Percentiles rank a stretch among this genome's conserved stretches.
phyloP scores from a whole-genome alignment of 2,329 filamentous ascomycete genomes.

The Fragosphaeria purpurea region DNA sequence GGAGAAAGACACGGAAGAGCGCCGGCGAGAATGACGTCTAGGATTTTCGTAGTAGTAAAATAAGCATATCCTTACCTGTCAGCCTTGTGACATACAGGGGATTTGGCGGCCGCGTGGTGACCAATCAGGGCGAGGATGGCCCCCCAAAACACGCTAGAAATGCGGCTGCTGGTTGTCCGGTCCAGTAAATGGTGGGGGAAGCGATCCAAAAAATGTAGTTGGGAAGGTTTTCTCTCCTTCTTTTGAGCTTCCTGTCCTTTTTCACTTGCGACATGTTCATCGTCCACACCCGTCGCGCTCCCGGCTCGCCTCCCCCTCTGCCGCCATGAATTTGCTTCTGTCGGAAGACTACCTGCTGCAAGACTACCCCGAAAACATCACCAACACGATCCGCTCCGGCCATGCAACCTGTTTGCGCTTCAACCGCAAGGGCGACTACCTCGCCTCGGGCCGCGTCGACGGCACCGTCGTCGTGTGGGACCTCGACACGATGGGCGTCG shows the following conservation, averaged over 20 bases:
- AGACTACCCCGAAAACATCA: slow-evolving; percentile 86
- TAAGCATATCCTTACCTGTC: not conserved
- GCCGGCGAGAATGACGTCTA: too few relatives aligned
- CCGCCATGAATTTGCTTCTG: slow-evolving; percentile 46
- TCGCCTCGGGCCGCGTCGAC: slow-evolving; percentile 88
- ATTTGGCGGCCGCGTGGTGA: not conserved
- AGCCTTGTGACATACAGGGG: slow-evolving; percentile 2
- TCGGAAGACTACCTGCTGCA: slow-evolving; percentile 56
- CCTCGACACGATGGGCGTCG: slow-evolving; percentile 92
- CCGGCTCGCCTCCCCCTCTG: not conserved
- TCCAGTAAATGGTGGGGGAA: too few relatives aligned
- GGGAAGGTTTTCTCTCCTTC: too few relatives aligned
- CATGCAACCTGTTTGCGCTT: slow-evolving; percentile 67
- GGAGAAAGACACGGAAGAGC: too few relatives aligned
- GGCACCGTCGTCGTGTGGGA: slow-evolving; percentile 95
- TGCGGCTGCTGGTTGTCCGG: too few relatives aligned
- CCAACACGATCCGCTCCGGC: slow-evolving; percentile 69
- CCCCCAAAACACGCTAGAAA: too few relatives aligned
- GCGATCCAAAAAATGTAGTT: too few relatives aligned
- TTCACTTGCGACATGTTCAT: too few relatives aligned
- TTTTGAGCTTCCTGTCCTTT: too few relatives aligned
- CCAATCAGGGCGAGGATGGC: too few relatives aligned
- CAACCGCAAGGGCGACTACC: slow-evolving; percentile 86
- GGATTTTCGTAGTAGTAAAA: too few relatives aligned
- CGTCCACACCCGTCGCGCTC: not conserved